Evolutionary conservation across 1,284 basidiomycete genomes (phyloP).

Genomic region (Tilletia setariae): DNA sequence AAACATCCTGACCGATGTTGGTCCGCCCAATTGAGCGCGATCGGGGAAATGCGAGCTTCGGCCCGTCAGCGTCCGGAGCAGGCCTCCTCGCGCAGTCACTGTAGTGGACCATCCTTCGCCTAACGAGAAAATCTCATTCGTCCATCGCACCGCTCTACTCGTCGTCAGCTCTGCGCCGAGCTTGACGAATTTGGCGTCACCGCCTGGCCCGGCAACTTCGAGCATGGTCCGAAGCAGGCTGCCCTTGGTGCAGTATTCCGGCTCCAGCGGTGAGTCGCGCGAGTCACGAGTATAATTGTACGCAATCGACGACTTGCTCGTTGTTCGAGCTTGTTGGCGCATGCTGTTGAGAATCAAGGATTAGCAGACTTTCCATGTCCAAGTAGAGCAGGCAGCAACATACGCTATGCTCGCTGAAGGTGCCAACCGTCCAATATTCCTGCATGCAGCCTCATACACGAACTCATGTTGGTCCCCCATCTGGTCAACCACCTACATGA

Average conservation of each 20-base stretch:
- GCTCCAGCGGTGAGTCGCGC: constrained; percentile 63
- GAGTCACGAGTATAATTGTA: constrained; percentile 77
- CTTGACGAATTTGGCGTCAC: constrained; percentile 43
- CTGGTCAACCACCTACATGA: constrained; percentile 3
- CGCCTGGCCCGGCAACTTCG: constrained; percentile 46
- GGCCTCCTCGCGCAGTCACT: constrained; percentile 30
- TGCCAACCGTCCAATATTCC: constrained; percentile 35
- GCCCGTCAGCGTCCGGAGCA: constrained; percentile 31
- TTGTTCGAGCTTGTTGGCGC: constrained; percentile 72
- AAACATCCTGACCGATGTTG: constrained; percentile 83
- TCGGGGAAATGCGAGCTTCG: constrained; percentile 67
- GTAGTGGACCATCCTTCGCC: constrained; percentile 23
- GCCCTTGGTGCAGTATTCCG: constrained; percentile 59
- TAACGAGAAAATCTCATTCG: constrained; percentile 3
- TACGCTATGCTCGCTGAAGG: constrained; percentile 35
- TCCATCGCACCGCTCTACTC: constrained; percentile 23
- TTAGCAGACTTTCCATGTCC: neutral
- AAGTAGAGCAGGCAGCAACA: neutral
- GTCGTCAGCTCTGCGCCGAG: constrained; percentile 31
- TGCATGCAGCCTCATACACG: constrained; percentile 39
- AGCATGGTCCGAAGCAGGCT: constrained; percentile 25
- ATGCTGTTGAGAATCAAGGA: constrained; percentile 61
- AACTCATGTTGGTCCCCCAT: constrained; percentile 35
- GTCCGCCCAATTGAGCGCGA: constrained; percentile 89
- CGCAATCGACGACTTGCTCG: constrained; percentile 76